These are phyloP conservation scores for Tanacetum coccineum DNA, from an alignment of 129 eudicot species.

Conservation along the genomic window DNA sequence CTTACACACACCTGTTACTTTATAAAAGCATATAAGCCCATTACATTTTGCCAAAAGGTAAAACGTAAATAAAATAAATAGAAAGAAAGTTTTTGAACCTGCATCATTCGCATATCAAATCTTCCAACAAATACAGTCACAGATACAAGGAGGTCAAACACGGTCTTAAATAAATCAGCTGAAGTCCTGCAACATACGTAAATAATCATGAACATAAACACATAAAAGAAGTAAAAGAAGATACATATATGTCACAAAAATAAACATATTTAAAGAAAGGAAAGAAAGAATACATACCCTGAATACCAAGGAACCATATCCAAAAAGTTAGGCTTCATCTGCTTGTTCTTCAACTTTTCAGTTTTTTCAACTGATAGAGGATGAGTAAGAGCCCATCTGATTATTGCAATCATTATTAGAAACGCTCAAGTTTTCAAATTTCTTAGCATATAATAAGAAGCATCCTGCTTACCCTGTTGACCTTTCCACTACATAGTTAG, in stretches of 20 bases:
- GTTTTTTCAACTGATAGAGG: conserved; percentile 78
- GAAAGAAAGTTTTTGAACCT: conserved; percentile 40
- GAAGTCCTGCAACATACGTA: conserved; percentile 69
- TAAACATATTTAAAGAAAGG: background rate
- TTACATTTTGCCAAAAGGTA: background rate
- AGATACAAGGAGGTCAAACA: conserved; percentile 92
- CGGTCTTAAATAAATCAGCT: conserved; percentile 96
- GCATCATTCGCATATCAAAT: conserved; percentile 99
- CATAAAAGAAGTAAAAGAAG: background rate
- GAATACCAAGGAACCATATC: conserved; percentile 99
- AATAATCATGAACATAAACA: background rate
- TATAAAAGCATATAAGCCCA: no score
- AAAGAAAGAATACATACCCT: conserved; percentile 51
- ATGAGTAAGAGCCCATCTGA: conserved; percentile 99
- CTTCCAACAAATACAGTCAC: conserved; percentile 98
- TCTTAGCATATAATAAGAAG: background rate
- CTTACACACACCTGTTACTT: background rate
- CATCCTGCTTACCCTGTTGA: conserved; percentile 76
- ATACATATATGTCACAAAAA: conserved; percentile 6
- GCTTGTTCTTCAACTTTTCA: conserved; percentile 83
- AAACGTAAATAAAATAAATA: background rate
- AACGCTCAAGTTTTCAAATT: background rate
- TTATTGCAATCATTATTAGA: conserved; percentile 14
- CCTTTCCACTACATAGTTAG: conserved; percentile 96
- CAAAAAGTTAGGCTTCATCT: conserved; percentile 84